Conservation (phyloP, 495 filamentous ascomycete species). For the Neurospora sp. region DNA sequence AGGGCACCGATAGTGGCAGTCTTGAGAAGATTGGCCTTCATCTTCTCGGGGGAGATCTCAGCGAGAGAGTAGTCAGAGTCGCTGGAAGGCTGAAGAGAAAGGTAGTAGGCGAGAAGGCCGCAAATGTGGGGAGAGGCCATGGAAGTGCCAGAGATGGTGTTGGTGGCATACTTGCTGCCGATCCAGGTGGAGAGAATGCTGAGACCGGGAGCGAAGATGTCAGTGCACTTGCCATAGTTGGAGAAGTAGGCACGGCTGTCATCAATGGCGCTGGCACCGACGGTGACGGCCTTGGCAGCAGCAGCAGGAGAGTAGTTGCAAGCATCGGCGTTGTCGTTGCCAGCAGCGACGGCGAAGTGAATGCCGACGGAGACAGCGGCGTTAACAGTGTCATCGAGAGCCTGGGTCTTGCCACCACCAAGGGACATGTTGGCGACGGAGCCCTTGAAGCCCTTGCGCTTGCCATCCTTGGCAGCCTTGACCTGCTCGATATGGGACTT, state of each 20-base stretch:
- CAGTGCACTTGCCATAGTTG: constrained; percentile 98
- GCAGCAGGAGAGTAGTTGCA: constrained; percentile 99
- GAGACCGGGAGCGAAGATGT: constrained; percentile 96
- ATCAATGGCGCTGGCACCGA: constrained; percentile 84
- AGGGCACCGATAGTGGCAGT: constrained; percentile 76
- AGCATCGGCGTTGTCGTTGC: constrained; percentile 96
- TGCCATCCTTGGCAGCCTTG: constrained; percentile 65
- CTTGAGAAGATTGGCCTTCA: constrained; percentile 78
- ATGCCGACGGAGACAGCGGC: constrained; percentile 83
- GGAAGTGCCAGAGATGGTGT: constrained; percentile 98
- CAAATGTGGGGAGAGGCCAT: constrained; percentile 98
- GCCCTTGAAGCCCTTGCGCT: constrained; percentile 94
- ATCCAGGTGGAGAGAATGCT: constrained; percentile 98
- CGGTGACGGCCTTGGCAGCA: constrained; percentile 86
- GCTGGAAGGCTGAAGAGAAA: constrained; percentile 83
- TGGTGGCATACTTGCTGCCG: constrained; percentile 83
- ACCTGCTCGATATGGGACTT: constrained; percentile 63
- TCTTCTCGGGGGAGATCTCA: constrained; percentile 81
- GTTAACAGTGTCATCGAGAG: constrained; percentile 87
- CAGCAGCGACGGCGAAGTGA: constrained; percentile 96
- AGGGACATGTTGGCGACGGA: constrained; percentile 99
- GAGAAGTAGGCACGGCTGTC: constrained; percentile 99
- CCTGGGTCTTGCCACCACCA: constrained; percentile 86
- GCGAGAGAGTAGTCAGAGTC: constrained; percentile 86
- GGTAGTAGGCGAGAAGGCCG: constrained; percentile 93